A percentile compares a stretch with the other conserved stretches of the same genome.
Conservation (phyloP, 2,329 filamentous ascomycete species). For the Cladophialophora carrionii region DNA sequence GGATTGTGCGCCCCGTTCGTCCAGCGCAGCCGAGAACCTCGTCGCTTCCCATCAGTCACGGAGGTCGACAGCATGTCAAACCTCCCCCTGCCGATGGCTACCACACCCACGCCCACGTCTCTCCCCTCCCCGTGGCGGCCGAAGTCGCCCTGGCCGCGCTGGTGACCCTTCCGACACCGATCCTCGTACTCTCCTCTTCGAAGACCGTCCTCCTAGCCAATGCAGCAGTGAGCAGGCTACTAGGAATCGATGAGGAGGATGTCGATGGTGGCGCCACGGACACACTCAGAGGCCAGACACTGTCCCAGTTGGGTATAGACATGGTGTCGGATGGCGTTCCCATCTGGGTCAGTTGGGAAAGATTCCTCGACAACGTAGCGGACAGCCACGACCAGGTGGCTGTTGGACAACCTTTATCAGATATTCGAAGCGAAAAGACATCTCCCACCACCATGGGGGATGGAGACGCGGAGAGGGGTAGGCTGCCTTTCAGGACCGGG, state of each 20-base stretch:
- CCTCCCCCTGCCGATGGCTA: constrained; percentile 9
- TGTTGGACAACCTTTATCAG: constrained; percentile 13
- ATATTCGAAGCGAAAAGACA: constrained; percentile 23
- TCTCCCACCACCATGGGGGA: constrained; percentile 24
- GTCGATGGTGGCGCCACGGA: constrained; percentile 56
- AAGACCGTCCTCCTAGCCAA: constrained; percentile 76
- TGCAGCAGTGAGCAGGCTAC: constrained; percentile 71
- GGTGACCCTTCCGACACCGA: constrained; percentile 73
- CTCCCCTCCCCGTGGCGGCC: constrained; percentile 31
- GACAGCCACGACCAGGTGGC: constrained; percentile 15
- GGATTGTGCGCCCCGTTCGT: background rate
- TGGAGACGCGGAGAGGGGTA: constrained; percentile 21
- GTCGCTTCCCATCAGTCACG: background rate
- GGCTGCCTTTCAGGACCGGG: constrained; percentile 33
- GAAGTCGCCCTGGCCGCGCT: constrained; percentile 65
- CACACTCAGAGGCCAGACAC: constrained; percentile 64
- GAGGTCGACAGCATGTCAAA: constrained; percentile 6
- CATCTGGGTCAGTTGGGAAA: constrained; percentile 56
- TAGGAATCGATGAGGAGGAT: constrained; percentile 57
- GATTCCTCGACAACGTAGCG: constrained; percentile 59
- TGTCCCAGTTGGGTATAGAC: constrained; percentile 73
- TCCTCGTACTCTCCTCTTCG: constrained; percentile 67
- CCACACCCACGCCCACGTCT: constrained; percentile 34
- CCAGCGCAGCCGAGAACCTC: background rate
- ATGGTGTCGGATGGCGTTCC: constrained; percentile 68